Evolutionary conservation across 805 yeast genomes (phyloP), one percentile per base, ranked within the genome.

Genomic region (Saccharomycopsis babjevae): DNA sequence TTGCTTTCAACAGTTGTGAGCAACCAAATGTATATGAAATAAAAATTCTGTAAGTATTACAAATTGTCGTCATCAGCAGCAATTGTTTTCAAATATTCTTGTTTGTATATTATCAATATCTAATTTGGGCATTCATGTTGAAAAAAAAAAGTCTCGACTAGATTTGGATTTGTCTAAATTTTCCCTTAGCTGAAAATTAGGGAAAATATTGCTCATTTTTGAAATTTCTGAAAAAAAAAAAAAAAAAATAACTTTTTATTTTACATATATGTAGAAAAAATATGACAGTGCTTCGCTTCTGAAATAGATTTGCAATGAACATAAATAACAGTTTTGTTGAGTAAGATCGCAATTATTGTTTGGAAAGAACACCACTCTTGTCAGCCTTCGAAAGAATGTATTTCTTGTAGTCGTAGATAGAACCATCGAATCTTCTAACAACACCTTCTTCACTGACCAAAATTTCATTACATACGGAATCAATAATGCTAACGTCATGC

Each of bases 381-480:
- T 84, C 87, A 5, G 98, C 97, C 66, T 81, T 74, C 40, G 81
- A 79, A 69, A 93, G 78, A 68, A 93, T 92, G 68, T 90, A 88
- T 74, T 86, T 86, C 80, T 91, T 94, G 76, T 94, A 94, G 68
- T 83, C 98, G 66, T 85, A 82, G 67, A 94, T 94, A 62, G 80
- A 77, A 67, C 99, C 99, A 59, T 75, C 77, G 76, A 89, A 89
- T 72, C 85, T 85, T 68, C 76, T 78, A 42, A 93, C 97, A 1
- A 83, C 78, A 61, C 93, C 94, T 61, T 83, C 80, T 71, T 94
- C 99, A 72, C 96, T 86, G 54, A 91, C 96, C 97, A 97, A 93
- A 63, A 94, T 89, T 72, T 94, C 96, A 62, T 88, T 85, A 77
- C 97, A 90, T 13, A 93, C 97, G 60, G 82, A 80, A 67, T 88